Conservation (phyloP, 495 filamentous ascomycete genomes). For the Penicillium paxilli region DNA sequence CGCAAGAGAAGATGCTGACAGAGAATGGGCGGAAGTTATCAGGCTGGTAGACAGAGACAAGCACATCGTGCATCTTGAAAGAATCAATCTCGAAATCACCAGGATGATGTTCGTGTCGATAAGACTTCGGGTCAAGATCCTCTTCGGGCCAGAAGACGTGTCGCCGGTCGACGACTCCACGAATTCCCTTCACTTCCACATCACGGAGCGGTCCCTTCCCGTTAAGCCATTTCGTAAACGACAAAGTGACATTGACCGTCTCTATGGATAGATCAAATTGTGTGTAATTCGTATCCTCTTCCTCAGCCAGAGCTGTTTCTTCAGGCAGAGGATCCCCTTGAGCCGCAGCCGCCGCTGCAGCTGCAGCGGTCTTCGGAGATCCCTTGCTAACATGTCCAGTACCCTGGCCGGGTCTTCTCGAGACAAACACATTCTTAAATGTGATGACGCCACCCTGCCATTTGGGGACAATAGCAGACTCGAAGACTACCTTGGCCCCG, state of each 20-base stretch:
- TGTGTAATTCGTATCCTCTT: constrained; percentile 94
- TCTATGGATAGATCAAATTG: constrained; percentile 96
- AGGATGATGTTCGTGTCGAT: constrained; percentile 81
- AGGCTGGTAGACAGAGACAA: constrained; percentile 91
- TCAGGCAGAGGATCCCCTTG: constrained; percentile 34
- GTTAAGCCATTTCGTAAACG: constrained; percentile 96
- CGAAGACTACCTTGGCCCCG: constrained; percentile 93
- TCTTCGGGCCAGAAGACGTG: constrained; percentile 69
- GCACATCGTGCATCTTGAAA: constrained; percentile 92
- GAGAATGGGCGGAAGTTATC: constrained; percentile 88
- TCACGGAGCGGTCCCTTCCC: constrained; percentile 89
- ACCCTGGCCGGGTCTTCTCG: constrained; percentile 79
- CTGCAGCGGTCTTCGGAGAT: constrained; percentile 80
- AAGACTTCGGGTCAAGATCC: constrained; percentile 80
- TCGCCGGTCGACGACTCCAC: constrained; percentile 91
- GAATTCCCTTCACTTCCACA: constrained; percentile 92
- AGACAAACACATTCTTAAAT: constrained; percentile 96
- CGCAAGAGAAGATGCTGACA: constrained; percentile 91
- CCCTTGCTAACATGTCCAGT: constrained; percentile 85
- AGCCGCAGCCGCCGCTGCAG: constrained; percentile 77
- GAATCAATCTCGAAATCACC: constrained; percentile 96
- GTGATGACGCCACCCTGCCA: constrained; percentile 94
- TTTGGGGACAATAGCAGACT: constrained; percentile 94
- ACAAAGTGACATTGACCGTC: constrained; percentile 95
- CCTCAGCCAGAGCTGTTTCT: constrained; percentile 37